Percentiles rank a stretch among this genome's conserved stretches.
phyloP scores from a whole-genome alignment of 805 yeast species.

The Saccharomycopsis vini region DNA sequence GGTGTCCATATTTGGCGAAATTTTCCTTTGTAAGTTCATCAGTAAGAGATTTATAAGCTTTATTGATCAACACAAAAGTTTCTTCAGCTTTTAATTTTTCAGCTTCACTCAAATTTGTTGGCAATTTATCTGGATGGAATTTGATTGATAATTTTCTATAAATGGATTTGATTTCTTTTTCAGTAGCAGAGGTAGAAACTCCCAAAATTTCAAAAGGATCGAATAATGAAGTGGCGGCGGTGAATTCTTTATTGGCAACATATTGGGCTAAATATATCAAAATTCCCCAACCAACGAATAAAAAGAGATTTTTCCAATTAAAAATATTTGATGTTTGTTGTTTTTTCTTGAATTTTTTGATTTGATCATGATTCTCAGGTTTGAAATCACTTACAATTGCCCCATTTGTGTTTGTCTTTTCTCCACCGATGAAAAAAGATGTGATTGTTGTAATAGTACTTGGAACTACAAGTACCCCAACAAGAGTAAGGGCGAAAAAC shows the following conservation, averaged over 20 bases:
- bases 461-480: slow-evolving; percentile 63
- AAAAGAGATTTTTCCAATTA: slow-evolving; percentile 16
- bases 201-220: slow-evolving; percentile 90
- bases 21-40: slow-evolving; percentile 81
- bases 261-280: slow-evolving; percentile 36
- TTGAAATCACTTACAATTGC: slow-evolving; percentile 28
- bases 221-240: slow-evolving; percentile 34
- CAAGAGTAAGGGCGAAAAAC: slow-evolving; percentile 67
- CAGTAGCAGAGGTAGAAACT: slow-evolving; percentile 57
- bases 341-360: slow-evolving; percentile 26
- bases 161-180: slow-evolving; percentile 67
- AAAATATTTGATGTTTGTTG: slow-evolving; percentile 22
- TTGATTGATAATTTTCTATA: slow-evolving; percentile 82
- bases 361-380: slow-evolving; percentile 28
- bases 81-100: slow-evolving; percentile 58
- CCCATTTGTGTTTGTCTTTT: slow-evolving; percentile 26
- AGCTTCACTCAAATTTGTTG: slow-evolving; percentile 47
- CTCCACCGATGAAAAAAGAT: slow-evolving; percentile 21
- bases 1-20: slow-evolving; percentile 84
- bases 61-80: slow-evolving; percentile 68
- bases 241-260: slow-evolving; percentile 37
- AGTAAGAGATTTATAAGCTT: slow-evolving; percentile 91
- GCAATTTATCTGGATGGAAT: slow-evolving; percentile 89
- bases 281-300: slow-evolving; percentile 23
- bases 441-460: slow-evolving; percentile 33